Evolutionary conservation across 192 early-diverging fungal genomes (phyloP).

Genomic region (Helicostylum pulchrum): DNA sequence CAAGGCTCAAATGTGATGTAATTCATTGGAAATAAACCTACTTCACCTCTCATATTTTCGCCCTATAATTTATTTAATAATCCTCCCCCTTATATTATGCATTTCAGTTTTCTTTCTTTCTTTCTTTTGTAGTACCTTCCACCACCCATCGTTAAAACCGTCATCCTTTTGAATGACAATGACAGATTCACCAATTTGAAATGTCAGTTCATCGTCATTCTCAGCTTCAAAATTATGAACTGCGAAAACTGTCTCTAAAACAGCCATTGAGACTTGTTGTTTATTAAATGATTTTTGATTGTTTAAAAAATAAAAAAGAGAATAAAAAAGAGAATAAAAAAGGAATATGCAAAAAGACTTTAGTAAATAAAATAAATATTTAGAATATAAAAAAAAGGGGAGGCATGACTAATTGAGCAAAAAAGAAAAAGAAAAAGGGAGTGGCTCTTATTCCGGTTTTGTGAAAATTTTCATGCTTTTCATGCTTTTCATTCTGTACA

Average conservation of each 20-base stretch:
- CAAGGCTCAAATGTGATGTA: constrained; percentile 44
- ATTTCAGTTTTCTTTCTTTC: neutral
- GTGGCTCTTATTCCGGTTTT: neutral
- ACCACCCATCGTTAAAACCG: constrained; percentile 78
- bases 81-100: neutral
- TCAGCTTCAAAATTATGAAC: constrained; percentile 59
- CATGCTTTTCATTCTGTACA: too few species aligned
- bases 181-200: constrained; percentile 60
- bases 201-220: constrained; percentile 68
- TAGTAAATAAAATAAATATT: neutral
- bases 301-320: neutral
- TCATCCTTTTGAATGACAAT: constrained; percentile 72
- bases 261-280: constrained; percentile 11
- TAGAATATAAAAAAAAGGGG: neutral
- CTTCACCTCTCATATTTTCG: constrained; percentile 54
- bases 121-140: constrained; percentile 48
- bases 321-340: neutral
- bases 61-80: constrained; percentile 44
- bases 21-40: constrained; percentile 73
- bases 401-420: neutral
- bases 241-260: constrained; percentile 50
- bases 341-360: neutral
- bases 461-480: neutral
- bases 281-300: neutral
- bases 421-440: constrained; percentile 5